These are phyloP conservation scores for Amylostereum areolatum DNA, from an alignment of 1,284 basidiomycete species.

Conservation along the genomic window DNA sequence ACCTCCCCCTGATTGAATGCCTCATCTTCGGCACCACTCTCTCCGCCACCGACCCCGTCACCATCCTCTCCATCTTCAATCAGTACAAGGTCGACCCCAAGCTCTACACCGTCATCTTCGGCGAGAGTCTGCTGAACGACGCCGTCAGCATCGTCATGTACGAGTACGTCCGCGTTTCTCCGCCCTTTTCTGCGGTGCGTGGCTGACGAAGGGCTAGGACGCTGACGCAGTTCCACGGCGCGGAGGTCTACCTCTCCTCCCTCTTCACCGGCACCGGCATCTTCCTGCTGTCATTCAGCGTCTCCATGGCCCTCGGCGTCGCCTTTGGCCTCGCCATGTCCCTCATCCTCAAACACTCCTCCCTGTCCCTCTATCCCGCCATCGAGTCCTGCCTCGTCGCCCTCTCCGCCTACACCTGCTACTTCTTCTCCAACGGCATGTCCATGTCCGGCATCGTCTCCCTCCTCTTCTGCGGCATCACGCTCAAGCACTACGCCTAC, in stretches of 20 bases:
- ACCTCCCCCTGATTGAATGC: slow-evolving; percentile 84
- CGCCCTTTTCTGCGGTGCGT: slow-evolving; percentile 1
- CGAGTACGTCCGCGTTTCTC: slow-evolving; percentile 65
- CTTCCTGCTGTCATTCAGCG: slow-evolving; percentile 92
- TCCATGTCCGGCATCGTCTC: slow-evolving; percentile 98
- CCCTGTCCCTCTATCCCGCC: slow-evolving; percentile 79
- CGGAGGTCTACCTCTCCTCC: slow-evolving; percentile 83
- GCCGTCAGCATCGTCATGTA: slow-evolving; percentile 99
- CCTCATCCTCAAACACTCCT: slow-evolving; percentile 92
- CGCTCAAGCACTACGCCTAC: slow-evolving; percentile 98
- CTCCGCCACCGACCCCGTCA: slow-evolving; percentile 97
- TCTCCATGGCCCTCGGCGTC: slow-evolving; percentile 92
- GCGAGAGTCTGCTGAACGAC: slow-evolving; percentile 96
- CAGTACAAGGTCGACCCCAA: slow-evolving; percentile 99
- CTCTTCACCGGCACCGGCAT: slow-evolving; percentile 95
- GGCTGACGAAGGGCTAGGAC: slow-evolving; percentile 48
- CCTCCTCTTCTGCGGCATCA: slow-evolving; percentile 97
- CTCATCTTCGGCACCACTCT: slow-evolving; percentile 95
- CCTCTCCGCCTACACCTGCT: slow-evolving; percentile 93
- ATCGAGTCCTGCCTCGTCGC: slow-evolving; percentile 95
- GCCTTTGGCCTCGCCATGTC: slow-evolving; percentile 88
- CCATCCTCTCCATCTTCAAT: slow-evolving; percentile 98
- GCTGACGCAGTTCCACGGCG: slow-evolving; percentile 86
- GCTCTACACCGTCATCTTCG: slow-evolving; percentile 96
- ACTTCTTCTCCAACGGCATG: slow-evolving; percentile 96